Evolutionary conservation across 1,139 yeast species (phyloP), one percentile per base, ranked within the genome.

Genomic region (Wickerhamiella infanticola): DNA sequence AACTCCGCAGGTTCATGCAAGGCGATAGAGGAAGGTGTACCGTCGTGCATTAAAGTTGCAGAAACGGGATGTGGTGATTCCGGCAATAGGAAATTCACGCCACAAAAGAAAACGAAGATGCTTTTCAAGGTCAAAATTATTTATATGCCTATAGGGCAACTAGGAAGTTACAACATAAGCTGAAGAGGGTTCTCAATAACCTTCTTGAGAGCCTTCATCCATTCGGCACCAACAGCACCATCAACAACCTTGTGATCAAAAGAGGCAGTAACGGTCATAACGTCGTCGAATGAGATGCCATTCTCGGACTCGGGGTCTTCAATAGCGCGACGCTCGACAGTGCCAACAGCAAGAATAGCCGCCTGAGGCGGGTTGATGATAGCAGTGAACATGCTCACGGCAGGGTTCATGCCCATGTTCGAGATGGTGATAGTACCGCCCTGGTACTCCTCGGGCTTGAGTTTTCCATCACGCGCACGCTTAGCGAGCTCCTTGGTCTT

Each of bases 351-450:
- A 58, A 90, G 68, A 59, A 90, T 90, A 47, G 95, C 80, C 45
- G 90, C 74, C 69, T 90, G 98, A 49, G 99, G 99, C 51, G 96
- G 97, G 77, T 90, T 90, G 64, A 90, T 81, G 68, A 90, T 90
- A 37, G 98, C 90, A 40, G 98, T 88, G 76, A 90, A 90, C 63
- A 80, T 64, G 55, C 79, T 74, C 45, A 90, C 96, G 48, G 98
- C 97, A 51, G 72, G 76, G 77, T 90, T 90, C 98, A 90, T 90
- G 63, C 98, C 99, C 74, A 93, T 73, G 81, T 90, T 90, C 55
- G 97, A 88, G 61, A 90, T 88, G 67, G 96, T 85, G 65, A 90
- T 84, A 57, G 98, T 88, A 63, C 99, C 99, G 60, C 99, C 99
- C 74, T 85, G 95, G 78, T 81, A 93, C 70, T 90, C 98, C 66